Evolutionary conservation across 805 yeast species (phyloP).

Genomic region (Barnettozyma sp.): DNA sequence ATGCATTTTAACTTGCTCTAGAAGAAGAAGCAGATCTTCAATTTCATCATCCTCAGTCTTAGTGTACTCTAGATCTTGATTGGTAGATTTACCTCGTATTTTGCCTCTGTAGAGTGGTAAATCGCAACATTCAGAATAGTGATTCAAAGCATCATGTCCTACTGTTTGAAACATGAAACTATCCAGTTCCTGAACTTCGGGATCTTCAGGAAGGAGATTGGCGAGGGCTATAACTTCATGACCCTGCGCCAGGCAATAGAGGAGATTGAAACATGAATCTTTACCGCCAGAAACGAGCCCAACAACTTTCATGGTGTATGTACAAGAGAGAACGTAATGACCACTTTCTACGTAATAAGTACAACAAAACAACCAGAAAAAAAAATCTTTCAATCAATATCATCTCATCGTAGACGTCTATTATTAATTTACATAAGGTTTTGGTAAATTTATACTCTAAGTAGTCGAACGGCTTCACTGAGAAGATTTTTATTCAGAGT

Average conservation of each 20-base stretch:
- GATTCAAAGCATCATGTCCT: conserved; percentile 71
- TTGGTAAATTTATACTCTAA: no score
- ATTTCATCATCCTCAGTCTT: conserved; percentile 76
- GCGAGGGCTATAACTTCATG: conserved; percentile 85
- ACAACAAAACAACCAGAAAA: no score
- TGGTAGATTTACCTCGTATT: conserved; percentile 56
- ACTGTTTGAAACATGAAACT: conserved; percentile 98
- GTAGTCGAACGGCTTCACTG: no score
- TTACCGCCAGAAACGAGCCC: conserved; percentile 95
- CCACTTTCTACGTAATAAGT: no score
- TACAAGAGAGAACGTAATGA: background rate
- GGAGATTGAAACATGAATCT: conserved; percentile 85
- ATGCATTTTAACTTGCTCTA: conserved; percentile 37
- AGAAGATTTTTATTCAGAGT: conserved; percentile 1
- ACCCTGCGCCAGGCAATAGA: conserved; percentile 79
- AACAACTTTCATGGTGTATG: conserved; percentile 67
- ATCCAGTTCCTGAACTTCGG: conserved; percentile 63
- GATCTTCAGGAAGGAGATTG: conserved; percentile 61
- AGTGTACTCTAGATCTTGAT: conserved; percentile 61
- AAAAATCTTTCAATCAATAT: no score
- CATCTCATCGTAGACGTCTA: no score
- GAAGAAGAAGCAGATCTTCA: conserved; percentile 63
- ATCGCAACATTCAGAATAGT: conserved; percentile 62
- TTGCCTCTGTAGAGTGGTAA: conserved; percentile 71
- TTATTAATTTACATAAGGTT: no score